These are phyloP conservation scores for Ogataea salicorniae DNA, from an alignment of 805 yeast genomes.

Conservation along the genomic window DNA sequence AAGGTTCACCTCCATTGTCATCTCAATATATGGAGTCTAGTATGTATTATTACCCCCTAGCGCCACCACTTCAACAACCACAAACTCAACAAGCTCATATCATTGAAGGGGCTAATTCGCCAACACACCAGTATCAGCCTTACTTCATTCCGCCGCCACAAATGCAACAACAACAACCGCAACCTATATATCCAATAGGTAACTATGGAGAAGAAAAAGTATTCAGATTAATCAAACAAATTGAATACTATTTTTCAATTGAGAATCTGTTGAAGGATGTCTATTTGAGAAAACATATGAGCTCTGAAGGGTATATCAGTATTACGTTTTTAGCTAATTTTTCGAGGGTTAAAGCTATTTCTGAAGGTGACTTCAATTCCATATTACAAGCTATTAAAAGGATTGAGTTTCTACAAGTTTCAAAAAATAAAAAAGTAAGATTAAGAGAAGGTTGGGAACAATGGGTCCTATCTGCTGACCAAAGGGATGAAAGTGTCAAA, in stretches of 20 bases:
- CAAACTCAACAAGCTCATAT: constrained; percentile 1
- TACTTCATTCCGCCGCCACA: constrained; percentile 1
- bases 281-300: constrained; percentile 74
- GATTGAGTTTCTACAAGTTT: constrained; percentile 29
- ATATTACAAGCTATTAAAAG: constrained; percentile 29
- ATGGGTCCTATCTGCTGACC: constrained; percentile 60
- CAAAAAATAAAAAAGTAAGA: constrained; percentile 44
- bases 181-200: constrained; percentile 1
- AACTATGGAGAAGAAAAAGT: constrained; percentile 8
- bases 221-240: constrained; percentile 39
- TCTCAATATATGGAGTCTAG: constrained; percentile 6
- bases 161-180: constrained; percentile 1
- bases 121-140: too few relatives aligned
- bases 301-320: constrained; percentile 62
- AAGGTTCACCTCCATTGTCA: constrained; percentile 3
- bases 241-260: constrained; percentile 82
- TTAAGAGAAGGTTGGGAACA: constrained; percentile 52
- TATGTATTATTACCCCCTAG: background rate
- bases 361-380: constrained; percentile 42
- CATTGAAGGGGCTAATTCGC: too few relatives aligned
- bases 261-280: constrained; percentile 83
- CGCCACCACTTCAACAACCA: background rate
- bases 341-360: constrained; percentile 61
- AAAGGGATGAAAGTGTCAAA: constrained; percentile 27
- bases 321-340: constrained; percentile 56